Conservation (phyloP, 176 grass and related monocot genomes). For the Aegilops sharonensis region DNA sequence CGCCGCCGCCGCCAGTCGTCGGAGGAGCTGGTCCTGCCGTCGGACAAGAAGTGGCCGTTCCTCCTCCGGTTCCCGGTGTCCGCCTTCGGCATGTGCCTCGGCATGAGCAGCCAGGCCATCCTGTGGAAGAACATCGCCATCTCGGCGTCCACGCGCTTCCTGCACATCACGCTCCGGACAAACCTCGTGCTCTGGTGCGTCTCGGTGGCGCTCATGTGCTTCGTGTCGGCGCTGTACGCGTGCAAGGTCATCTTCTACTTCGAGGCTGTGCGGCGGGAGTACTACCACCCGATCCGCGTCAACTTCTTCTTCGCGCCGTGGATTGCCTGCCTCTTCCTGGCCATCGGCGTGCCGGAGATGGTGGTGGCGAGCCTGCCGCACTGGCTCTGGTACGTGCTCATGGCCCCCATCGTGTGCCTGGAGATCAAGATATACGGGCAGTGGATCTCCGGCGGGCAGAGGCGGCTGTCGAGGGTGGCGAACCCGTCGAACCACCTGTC, state of each 20-base stretch:
- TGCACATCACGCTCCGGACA: conserved; percentile 59
- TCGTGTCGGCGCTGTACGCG: conserved; percentile 49
- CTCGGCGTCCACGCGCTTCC: conserved; percentile 69
- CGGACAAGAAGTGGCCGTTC: conserved; percentile 93
- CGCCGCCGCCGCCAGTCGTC: conserved; percentile 46
- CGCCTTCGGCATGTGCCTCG: conserved; percentile 85
- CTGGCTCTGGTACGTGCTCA: conserved; percentile 78
- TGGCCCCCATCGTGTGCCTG: conserved; percentile 74
- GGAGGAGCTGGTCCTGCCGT: conserved; percentile 71
- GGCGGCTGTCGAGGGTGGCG: conserved; percentile 72
- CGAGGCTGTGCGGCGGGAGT: conserved; percentile 83
- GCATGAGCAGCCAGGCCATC: conserved; percentile 88
- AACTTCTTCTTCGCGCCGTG: conserved; percentile 99
- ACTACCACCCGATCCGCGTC: conserved; percentile 84
- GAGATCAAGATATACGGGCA: conserved; percentile 98
- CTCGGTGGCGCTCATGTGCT: conserved; percentile 48
- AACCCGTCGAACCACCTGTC: conserved; percentile 93
- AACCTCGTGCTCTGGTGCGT: conserved; percentile 89
- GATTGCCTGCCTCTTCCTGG: conserved; percentile 88
- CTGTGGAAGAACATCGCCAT: conserved; percentile 82
- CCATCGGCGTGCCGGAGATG: conserved; percentile 55
- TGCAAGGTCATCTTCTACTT: conserved; percentile 81
- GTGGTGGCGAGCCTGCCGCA: conserved; percentile 38
- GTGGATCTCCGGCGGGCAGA: conserved; percentile 91
- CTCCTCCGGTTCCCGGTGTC: conserved; percentile 92